Percentiles rank a stretch among this genome's conserved stretches.
Conservation (phyloP, 345 rosid species). For the Salix exigua region DNA sequence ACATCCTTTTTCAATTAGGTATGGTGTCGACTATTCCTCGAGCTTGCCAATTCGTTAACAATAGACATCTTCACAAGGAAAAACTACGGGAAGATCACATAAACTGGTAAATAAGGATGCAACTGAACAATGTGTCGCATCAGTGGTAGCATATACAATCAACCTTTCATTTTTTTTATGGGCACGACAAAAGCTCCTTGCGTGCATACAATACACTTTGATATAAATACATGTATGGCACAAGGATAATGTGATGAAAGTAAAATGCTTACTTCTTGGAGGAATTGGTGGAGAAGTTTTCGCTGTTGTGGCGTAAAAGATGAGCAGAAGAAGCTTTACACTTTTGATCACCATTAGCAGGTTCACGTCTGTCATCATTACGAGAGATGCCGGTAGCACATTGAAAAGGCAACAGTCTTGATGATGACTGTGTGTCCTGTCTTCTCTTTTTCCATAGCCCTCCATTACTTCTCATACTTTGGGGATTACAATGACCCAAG, state of each 20-base stretch:
- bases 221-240: not conserved
- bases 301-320: slow-evolving; percentile 24
- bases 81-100: not conserved
- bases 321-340: slow-evolving; percentile 24
- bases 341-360: slow-evolving; percentile 20
- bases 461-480: slow-evolving; percentile 28
- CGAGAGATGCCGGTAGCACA: slow-evolving; percentile 20
- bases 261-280: slow-evolving; percentile 33
- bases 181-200: too few relatives aligned
- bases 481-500: slow-evolving; percentile 18
- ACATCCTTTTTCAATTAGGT: not conserved
- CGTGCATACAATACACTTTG: not conserved
- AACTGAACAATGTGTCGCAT: too few relatives aligned
- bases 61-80: too few relatives aligned
- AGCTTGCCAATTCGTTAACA: too few relatives aligned
- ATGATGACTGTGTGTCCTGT: slow-evolving; percentile 27
- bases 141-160: too few relatives aligned
- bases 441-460: slow-evolving; percentile 23
- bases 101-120: not conserved
- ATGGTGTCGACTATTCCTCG: not conserved
- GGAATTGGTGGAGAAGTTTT: slow-evolving; percentile 9
- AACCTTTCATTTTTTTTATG: too few relatives aligned
- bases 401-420: slow-evolving; percentile 26
- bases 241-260: not conserved
- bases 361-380: slow-evolving; percentile 19